These are phyloP conservation scores for Colletotrichum abscissum DNA, from an alignment of 2,329 filamentous ascomycete genomes.

Conservation along the genomic window DNA sequence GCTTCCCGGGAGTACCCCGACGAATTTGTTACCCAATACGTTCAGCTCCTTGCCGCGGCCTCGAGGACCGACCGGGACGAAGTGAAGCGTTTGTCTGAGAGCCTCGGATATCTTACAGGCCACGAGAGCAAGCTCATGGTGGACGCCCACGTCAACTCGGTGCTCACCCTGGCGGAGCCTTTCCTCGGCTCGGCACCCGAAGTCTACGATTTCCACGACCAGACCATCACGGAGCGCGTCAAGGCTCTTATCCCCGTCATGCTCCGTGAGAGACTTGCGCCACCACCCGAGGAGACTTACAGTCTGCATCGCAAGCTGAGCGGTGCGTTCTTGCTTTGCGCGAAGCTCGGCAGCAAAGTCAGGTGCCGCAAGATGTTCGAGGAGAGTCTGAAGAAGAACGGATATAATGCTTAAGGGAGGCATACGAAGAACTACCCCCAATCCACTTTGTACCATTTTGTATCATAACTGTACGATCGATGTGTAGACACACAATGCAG, in stretches of 20 bases:
- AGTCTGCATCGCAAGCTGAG: constrained; percentile 94
- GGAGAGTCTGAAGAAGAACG: constrained; percentile 58
- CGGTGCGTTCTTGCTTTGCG: constrained; percentile 93
- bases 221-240: constrained; percentile 97
- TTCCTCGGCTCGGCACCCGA: constrained; percentile 82
- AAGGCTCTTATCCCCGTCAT: constrained; percentile 90
- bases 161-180: constrained; percentile 91
- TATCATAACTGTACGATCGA: constrained; percentile 29
- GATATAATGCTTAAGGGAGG: constrained; percentile 27
- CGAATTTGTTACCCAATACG: constrained; percentile 83
- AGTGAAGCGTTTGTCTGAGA: constrained; percentile 76
- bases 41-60: constrained; percentile 83
- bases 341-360: constrained; percentile 84
- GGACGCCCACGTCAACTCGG: constrained; percentile 87
- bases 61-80: constrained; percentile 73
- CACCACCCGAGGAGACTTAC: constrained; percentile 97
- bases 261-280: constrained; percentile 87
- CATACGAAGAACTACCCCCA: too few species aligned
- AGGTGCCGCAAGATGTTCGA: constrained; percentile 84
- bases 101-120: constrained; percentile 92
- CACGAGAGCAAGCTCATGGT: constrained; percentile 88
- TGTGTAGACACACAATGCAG: constrained; percentile 5
- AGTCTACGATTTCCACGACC: constrained; percentile 90
- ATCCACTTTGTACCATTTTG: constrained; percentile 24
- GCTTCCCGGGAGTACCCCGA: constrained; percentile 88